Base-by-base conservation (phyloP, 305 asterid species). In the Solanum hybrid region DNA sequence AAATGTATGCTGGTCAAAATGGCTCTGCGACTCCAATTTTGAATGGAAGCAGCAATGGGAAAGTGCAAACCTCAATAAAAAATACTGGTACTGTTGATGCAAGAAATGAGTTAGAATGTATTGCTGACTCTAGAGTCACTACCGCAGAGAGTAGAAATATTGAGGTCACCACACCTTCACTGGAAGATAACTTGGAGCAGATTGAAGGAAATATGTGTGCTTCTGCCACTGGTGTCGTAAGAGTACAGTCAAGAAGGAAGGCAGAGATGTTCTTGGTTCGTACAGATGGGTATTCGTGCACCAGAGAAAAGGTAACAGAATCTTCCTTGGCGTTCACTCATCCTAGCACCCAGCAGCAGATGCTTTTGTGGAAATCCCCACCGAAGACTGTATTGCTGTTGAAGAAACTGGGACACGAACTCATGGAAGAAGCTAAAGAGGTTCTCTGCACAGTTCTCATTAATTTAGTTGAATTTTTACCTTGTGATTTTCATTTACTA, bases 251-350 rank as follows among this genome's bases (percentile, higher is more conserved):
- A 24, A 93, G 99, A 91, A 96, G 92, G 94, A 97, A 97, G 92
- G 99, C 99, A 64, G 99, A 97, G 96, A 97, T 97, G 99, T 97
- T 96, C 93, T 95, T 97, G 91, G 99, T 97, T 84, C 97, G 99
- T 89, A 96, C 99, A 77, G 99, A 97, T 93, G 99, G 99, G 69
- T 93, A 95, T 92, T 96, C 99, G 80, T 97, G 99, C 93, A 90
- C 95, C 46, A 93, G 99, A 92, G 99, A 96, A 91, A 97, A 95
- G 94, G 99, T 97, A 82, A 97, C 98, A 33, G 99, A 97, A 92
- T 95, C 99, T 91, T 97, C 99, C 86, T 93, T 97, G 95, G 99
- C 99, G 31, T 97, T 97, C 93, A 96, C 98, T 90, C 99, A 97
- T 91, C 99, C 99, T 82, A 96, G 99, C 93, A 97, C 99, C 67